phyloP scores from a whole-genome alignment of 192 early-diverging fungal species.

The Umbelopsis vinacea region DNA sequence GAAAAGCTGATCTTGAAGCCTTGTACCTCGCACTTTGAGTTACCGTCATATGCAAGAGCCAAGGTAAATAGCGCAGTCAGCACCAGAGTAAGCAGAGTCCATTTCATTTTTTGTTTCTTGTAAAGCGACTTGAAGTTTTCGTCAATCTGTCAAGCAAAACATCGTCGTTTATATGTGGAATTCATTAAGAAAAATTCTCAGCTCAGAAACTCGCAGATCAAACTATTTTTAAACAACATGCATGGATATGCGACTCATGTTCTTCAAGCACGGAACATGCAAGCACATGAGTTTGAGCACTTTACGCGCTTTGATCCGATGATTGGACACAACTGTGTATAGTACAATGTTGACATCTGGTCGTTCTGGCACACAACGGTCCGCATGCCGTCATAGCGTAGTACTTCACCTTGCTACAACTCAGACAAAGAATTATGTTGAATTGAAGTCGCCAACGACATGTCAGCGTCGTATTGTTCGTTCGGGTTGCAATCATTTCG shows the following conservation, averaged over 20 bases:
- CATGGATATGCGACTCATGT: not conserved
- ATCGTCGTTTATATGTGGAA: not conserved
- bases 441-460: too few relatives aligned
- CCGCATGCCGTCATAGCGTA: too few relatives aligned
- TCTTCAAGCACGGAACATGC: too few relatives aligned
- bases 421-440: too few relatives aligned
- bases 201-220: not conserved
- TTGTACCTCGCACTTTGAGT: slow-evolving; percentile 19
- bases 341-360: too few relatives aligned
- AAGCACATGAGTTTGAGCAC: not conserved
- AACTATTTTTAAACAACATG: not conserved
- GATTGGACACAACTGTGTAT: not conserved
- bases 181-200: not conserved
- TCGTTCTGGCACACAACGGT: too few relatives aligned
- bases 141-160: not conserved
- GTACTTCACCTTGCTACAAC: too few relatives aligned
- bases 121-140: not conserved
- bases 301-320: not conserved
- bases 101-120: not conserved
- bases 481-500: too few relatives aligned
- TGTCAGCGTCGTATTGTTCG: too few relatives aligned
- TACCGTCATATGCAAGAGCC: slow-evolving; percentile 24
- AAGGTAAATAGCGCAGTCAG: not conserved
- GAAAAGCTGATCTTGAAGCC: slow-evolving; percentile 27
- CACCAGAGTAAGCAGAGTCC: not conserved